phyloP scores from a whole-genome alignment of 2,329 filamentous ascomycete species.

The Dothideomycetes sp. region DNA sequence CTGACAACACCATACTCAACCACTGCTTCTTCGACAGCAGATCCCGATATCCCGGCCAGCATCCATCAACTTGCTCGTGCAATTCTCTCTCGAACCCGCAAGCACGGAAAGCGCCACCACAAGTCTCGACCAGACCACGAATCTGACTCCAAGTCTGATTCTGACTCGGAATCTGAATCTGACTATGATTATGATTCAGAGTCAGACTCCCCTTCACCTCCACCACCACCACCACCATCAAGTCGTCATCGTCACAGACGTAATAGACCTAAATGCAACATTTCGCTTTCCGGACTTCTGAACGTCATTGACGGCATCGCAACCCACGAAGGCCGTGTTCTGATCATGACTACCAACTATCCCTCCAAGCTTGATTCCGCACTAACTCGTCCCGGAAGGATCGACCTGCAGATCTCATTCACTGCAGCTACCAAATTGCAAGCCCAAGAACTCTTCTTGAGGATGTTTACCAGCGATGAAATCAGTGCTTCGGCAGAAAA shows the following conservation, averaged over 20 bases:
- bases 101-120: too few species aligned
- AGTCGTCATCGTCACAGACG: constrained; percentile 13
- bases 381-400: constrained; percentile 62
- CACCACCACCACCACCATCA: not conserved
- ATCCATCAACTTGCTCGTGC: too few species aligned
- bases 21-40: too few species aligned
- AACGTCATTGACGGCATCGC: constrained; percentile 80
- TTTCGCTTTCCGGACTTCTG: constrained; percentile 68
- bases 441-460: constrained; percentile 34
- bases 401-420: constrained; percentile 60
- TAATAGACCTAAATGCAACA: constrained; percentile 30
- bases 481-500: not conserved
- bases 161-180: not conserved
- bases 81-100: not conserved
- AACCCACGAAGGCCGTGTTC: constrained; percentile 66
- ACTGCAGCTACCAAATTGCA: constrained; percentile 34
- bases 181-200: not conserved
- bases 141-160: not conserved
- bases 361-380: constrained; percentile 64
- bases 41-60: too few species aligned
- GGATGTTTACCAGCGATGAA: constrained; percentile 23
- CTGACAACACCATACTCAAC: too few species aligned
- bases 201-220: not conserved
- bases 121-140: too few species aligned
- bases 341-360: constrained; percentile 76